phyloP scores from a whole-genome alignment of 805 yeast genomes.

The Ogataea ganodermae region DNA sequence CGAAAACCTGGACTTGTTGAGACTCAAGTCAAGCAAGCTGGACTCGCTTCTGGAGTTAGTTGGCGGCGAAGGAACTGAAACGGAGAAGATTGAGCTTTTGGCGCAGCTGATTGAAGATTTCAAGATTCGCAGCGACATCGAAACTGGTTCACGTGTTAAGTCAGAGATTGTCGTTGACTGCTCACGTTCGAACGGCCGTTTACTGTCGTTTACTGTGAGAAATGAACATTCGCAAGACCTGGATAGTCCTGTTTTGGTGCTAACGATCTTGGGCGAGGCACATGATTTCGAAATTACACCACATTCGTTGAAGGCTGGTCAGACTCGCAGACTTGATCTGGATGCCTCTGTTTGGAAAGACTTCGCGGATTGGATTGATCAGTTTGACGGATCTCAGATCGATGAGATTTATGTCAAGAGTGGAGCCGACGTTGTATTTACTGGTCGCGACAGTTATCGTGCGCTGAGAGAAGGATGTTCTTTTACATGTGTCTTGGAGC shows the following conservation, averaged over 20 bases:
- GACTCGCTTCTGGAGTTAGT: slow-evolving; percentile 19
- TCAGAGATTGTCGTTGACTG: slow-evolving; percentile 6
- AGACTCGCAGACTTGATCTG: slow-evolving; percentile 10
- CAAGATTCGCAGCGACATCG: slow-evolving; percentile 4
- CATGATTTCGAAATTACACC: slow-evolving; percentile 13
- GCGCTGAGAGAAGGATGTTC: not conserved
- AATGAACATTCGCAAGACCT: slow-evolving; percentile 13
- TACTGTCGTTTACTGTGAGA: slow-evolving; percentile 8
- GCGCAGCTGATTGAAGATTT: slow-evolving; percentile 18
- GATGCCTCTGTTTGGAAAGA: slow-evolving; percentile 13
- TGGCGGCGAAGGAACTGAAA: slow-evolving; percentile 6
- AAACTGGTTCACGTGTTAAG: not conserved
- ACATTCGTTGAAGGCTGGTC: slow-evolving; percentile 16
- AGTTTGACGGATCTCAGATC: slow-evolving; percentile 1
- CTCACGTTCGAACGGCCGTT: slow-evolving; percentile 3
- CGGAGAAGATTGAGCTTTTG: slow-evolving; percentile 16
- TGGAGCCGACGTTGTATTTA: not conserved
- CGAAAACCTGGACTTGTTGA: slow-evolving; percentile 11
- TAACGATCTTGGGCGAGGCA: slow-evolving; percentile 6
- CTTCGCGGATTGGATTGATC: not conserved
- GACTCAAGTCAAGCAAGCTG: slow-evolving; percentile 11
- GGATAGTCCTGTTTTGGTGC: slow-evolving; percentile 11
- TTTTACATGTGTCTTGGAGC: not conserved
- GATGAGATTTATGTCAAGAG: not conserved
- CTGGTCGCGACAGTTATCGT: not conserved